Percentiles rank a stretch among this genome's conserved stretches.
phyloP scores from a whole-genome alignment of 371 early-diverging fungal species.

The Mortierella sp. region DNA sequence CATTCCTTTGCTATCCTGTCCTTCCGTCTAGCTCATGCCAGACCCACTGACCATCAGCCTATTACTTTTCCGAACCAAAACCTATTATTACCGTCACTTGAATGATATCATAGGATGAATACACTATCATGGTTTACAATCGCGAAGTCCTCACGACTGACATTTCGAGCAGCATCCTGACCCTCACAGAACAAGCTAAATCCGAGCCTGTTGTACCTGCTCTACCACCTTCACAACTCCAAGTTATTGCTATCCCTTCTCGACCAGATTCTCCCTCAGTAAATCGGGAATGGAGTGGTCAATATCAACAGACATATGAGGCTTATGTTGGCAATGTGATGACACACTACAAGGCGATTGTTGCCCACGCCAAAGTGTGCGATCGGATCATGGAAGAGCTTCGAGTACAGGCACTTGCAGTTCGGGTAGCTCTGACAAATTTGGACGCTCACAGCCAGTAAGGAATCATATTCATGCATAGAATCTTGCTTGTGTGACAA shows the following conservation, averaged over 20 bases:
- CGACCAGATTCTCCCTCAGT: constrained; percentile 23
- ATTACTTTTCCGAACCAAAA: neutral
- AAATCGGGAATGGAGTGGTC: constrained; percentile 37
- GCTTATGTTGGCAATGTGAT: constrained; percentile 37
- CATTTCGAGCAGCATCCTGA: constrained; percentile 53
- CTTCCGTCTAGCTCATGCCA: neutral
- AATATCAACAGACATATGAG: constrained; percentile 43
- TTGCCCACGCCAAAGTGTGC: constrained; percentile 61
- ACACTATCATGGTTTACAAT: constrained; percentile 57
- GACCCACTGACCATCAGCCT: neutral
- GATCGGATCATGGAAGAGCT: constrained; percentile 65
- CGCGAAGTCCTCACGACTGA: constrained; percentile 56
- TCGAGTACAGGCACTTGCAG: constrained; percentile 67
- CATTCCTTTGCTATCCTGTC: neutral
- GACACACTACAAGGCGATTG: constrained; percentile 52
- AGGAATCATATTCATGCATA: neutral
- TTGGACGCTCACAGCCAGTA: constrained; percentile 63
- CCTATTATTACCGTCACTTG: neutral
- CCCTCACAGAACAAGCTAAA: constrained; percentile 46
- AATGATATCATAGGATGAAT: constrained; percentile 42
- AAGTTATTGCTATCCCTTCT: constrained; percentile 39
- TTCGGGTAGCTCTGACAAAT: constrained; percentile 72
- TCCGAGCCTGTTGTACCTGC: constrained; percentile 31
- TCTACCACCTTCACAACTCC: constrained; percentile 9
- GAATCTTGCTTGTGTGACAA: neutral